Base-by-base conservation (phyloP, 108 stramenopile genomes). In the Nannochloropsis oceanica region DNA sequence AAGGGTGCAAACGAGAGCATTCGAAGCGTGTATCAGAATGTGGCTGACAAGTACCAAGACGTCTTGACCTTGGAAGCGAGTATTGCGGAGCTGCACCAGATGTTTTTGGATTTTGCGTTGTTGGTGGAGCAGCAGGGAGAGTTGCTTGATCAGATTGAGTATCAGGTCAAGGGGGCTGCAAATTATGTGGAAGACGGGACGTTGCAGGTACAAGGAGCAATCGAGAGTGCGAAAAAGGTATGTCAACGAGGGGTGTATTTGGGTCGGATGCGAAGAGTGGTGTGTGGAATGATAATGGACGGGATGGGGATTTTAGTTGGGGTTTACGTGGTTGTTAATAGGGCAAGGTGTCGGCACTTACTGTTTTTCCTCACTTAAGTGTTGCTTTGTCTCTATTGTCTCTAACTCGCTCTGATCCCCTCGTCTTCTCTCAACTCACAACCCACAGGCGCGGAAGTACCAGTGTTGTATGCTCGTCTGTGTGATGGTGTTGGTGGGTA, bases 111-210 rank as follows among this genome's bases (percentile, higher is more conserved):
- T 90, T 97, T 99, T 91, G 99, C 99, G 11, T 90, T 98, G 44
- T 88, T 99, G 84, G 96, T 96, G n/a, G 99, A 99, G 85, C 96
- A 96, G 87, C 99, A 99, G 89, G 99, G 99, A 50, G 99, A 99
- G 88, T 85, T 97, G 86, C 88, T 99, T 46, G 97, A 99, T 89
- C 97, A 97, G 86, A 99, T 99, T 89, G 97, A 98, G 86, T 94
- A 92, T 89, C 96, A 98, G 92, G 88, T 99, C 42, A 93, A 94
- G 79, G 85, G 90, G 9, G 97, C 99, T 0, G 93, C 90, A 43
- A 97, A 99, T 84, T 95, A 97, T 91, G 93, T 99, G 2, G 95
- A 96, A 86, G 94, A 97, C 81, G 99, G 93, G 11, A 99, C 97
- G 90, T 91, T 92, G 26, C 92, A 98, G 83, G 91, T 96, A 9